These are phyloP conservation scores for Aegilops speltoides DNA, from an alignment of 176 grass and related monocot species.

Conservation along the genomic window DNA sequence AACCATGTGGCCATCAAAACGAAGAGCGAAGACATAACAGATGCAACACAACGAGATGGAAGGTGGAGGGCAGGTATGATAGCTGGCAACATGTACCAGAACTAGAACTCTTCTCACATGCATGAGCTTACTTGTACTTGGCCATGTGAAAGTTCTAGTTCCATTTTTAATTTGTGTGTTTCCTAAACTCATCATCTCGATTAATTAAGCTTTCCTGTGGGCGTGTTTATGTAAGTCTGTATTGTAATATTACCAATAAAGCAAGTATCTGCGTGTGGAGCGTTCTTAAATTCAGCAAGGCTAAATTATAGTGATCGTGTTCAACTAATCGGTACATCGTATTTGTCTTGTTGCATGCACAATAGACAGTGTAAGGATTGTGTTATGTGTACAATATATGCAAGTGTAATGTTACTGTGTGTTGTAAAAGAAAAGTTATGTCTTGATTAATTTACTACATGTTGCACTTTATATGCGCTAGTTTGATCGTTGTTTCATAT, in stretches of 20 bases:
- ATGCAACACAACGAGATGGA: neutral
- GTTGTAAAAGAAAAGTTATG: neutral
- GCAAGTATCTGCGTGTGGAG: neutral
- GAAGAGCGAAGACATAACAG: conserved; percentile 6
- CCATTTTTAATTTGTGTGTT: neutral
- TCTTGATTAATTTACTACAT: no score
- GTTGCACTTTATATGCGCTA: no score
- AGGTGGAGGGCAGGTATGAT: conserved; percentile 18
- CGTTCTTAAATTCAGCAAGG: neutral
- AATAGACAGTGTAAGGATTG: neutral
- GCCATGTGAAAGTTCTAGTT: neutral
- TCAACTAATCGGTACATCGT: neutral
- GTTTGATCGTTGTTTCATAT: no score
- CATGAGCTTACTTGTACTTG: neutral
- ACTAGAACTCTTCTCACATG: neutral
- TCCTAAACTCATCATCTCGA: neutral
- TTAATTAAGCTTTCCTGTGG: neutral
- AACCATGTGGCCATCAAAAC: neutral
- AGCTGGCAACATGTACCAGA: neutral
- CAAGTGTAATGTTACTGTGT: neutral
- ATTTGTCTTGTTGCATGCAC: neutral
- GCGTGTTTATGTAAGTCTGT: neutral
- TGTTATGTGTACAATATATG: neutral
- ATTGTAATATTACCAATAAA: neutral
- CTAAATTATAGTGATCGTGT: neutral